phyloP scores from a whole-genome alignment of 2,329 filamentous ascomycete species.

The Trichoderma afroharzianum region DNA sequence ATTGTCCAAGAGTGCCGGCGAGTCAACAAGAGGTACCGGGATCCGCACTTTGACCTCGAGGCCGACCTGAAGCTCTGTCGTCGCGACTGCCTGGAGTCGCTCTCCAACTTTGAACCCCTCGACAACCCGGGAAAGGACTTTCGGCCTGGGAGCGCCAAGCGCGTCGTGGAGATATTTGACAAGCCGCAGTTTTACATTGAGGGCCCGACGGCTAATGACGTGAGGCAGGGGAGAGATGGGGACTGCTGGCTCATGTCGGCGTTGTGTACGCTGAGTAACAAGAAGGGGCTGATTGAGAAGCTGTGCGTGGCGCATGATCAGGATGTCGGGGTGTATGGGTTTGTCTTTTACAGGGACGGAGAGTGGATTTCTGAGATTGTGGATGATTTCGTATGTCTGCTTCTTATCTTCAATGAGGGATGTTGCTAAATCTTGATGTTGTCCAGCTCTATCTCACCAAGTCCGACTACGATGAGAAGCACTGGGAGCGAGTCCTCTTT shows the following conservation, averaged over 20 bases:
- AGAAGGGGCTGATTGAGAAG: constrained; percentile 65
- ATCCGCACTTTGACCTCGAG: constrained; percentile 84
- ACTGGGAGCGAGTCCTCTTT: constrained; percentile 44
- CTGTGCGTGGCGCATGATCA: constrained; percentile 72
- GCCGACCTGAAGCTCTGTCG: constrained; percentile 62
- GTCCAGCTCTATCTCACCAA: constrained; percentile 50
- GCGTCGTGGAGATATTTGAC: constrained; percentile 73
- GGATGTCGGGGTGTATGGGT: constrained; percentile 76
- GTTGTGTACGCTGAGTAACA: constrained; percentile 72
- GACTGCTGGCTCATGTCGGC: constrained; percentile 88
- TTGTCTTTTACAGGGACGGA: constrained; percentile 78
- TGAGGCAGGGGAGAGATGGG: constrained; percentile 72
- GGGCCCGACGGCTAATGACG: constrained; percentile 71
- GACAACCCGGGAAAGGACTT: constrained; percentile 32
- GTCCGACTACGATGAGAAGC: constrained; percentile 58
- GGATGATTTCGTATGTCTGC: constrained; percentile 45
- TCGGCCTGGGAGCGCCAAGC: constrained; percentile 56
- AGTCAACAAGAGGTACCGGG: constrained; percentile 80
- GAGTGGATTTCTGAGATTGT: constrained; percentile 64
- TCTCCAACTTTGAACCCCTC: constrained; percentile 33
- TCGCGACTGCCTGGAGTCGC: constrained; percentile 48
- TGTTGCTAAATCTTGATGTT: neutral
- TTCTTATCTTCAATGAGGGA: neutral
- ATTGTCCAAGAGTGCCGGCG: constrained; percentile 65
- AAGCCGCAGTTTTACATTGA: constrained; percentile 73